These are phyloP conservation scores for Beauveria brongniartii DNA, from an alignment of 2,329 filamentous ascomycete species.

Conservation along the genomic window DNA sequence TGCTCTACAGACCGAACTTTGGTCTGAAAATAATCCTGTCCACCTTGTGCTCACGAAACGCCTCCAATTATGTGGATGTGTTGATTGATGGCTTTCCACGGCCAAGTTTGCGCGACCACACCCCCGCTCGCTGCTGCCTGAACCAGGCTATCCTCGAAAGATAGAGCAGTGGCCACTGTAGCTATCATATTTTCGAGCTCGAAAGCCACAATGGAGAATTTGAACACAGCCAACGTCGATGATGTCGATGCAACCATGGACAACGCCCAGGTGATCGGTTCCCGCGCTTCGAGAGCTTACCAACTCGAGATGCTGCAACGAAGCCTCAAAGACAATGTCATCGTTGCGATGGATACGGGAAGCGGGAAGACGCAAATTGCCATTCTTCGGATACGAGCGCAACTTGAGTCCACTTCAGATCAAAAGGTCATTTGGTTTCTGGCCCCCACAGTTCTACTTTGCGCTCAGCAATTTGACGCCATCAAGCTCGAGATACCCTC, in stretches of 20 bases:
- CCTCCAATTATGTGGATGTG: neutral
- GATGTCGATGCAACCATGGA: neutral
- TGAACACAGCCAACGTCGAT: neutral
- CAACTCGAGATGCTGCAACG: conserved; percentile 69
- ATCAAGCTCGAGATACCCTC: conserved; percentile 52
- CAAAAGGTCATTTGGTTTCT: conserved; percentile 68
- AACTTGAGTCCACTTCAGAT: conserved; percentile 46
- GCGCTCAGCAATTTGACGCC: conserved; percentile 55
- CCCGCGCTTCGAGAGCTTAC: conserved; percentile 50
- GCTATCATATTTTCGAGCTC: neutral
- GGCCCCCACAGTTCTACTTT: conserved; percentile 60
- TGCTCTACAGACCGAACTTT: neutral
- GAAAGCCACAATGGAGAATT: neutral
- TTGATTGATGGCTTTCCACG: neutral
- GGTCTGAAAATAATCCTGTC: neutral
- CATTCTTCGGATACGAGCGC: conserved; percentile 56
- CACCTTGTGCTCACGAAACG: neutral
- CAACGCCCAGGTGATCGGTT: conserved; percentile 10
- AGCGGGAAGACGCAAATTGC: conserved; percentile 72
- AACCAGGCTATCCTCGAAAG: neutral
- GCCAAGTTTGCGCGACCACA: neutral
- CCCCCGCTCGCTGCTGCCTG: neutral
- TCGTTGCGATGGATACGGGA: conserved; percentile 73
- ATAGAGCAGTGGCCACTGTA: neutral
- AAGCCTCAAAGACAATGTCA: conserved; percentile 61